phyloP scores from a whole-genome alignment of 306 rosid species.

The Cucurbita pepo region DNA sequence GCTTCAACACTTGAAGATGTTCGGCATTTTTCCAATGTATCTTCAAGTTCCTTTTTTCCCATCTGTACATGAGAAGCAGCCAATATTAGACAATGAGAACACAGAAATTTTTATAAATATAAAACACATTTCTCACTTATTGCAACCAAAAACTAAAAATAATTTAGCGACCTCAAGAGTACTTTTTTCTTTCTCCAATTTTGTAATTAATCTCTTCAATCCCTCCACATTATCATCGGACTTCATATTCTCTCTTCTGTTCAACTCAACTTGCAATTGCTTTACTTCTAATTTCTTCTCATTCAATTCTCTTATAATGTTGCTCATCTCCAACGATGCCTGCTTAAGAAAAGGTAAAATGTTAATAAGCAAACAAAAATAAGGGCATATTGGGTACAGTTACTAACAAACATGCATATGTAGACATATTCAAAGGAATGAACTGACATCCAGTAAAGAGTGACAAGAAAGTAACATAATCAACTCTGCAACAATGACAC shows the following conservation, averaged over 20 bases:
- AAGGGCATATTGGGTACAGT: neutral
- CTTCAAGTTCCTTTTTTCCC: constrained; percentile 64
- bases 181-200: constrained; percentile 58
- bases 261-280: constrained; percentile 50
- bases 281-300: constrained; percentile 47
- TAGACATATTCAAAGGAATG: neutral
- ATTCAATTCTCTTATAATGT: constrained; percentile 39
- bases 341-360: constrained; percentile 20
- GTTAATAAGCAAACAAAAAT: neutral
- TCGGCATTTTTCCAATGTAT: constrained; percentile 36
- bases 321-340: constrained; percentile 38
- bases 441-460: neutral
- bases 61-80: constrained; percentile 19
- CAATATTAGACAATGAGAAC: neutral
- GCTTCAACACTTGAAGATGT: constrained; percentile 14
- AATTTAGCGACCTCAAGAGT: constrained; percentile 49
- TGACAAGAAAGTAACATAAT: neutral
- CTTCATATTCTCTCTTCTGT: constrained; percentile 26
- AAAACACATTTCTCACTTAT: neutral
- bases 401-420: neutral
- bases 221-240: constrained; percentile 21
- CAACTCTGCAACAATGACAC: neutral
- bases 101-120: neutral
- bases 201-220: constrained; percentile 39
- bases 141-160: neutral